A percentile compares a stretch with the other conserved stretches of the same genome.
Evolutionary conservation across 148 eudicot species (phyloP).

Genomic region (Fallopia convolvulus): DNA sequence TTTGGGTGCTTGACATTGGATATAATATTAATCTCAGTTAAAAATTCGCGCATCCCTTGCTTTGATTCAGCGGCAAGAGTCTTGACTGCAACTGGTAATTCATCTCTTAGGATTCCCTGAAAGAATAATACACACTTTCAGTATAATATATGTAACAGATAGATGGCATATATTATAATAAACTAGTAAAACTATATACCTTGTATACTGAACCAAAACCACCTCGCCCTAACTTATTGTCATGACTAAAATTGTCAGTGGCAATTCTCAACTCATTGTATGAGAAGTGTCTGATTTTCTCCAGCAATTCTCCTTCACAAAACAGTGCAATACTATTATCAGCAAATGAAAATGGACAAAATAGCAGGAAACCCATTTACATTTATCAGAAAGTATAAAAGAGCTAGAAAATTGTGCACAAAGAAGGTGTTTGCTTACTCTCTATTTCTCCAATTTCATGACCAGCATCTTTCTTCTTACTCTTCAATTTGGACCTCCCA

Average conservation of each 20-base stretch:
- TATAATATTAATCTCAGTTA: slow-evolving; percentile 76
- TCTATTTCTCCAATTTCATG: slow-evolving; percentile 1
- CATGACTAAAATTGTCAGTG: slow-evolving; percentile 8
- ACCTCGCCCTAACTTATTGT: slow-evolving; percentile 10
- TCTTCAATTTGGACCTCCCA: slow-evolving; percentile 9
- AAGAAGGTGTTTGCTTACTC: background rate
- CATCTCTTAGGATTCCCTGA: slow-evolving; percentile 67
- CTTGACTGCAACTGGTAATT: slow-evolving; percentile 75
- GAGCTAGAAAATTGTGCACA: background rate
- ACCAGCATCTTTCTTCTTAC: background rate
- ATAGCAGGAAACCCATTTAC: background rate
- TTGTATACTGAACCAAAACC: slow-evolving; percentile 12
- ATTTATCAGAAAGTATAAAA: background rate
- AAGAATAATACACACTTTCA: background rate
- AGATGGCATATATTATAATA: too few species aligned
- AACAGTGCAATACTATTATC: background rate
- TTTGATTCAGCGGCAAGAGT: slow-evolving; percentile 78
- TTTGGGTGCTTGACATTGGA: slow-evolving; percentile 74
- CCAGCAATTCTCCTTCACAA: slow-evolving; percentile 13
- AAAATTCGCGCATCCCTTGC: slow-evolving; percentile 79
- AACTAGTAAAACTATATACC: background rate
- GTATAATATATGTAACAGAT: background rate
- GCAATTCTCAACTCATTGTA: slow-evolving; percentile 11
- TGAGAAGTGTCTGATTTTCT: slow-evolving; percentile 3
- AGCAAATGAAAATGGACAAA: background rate